These are phyloP conservation scores for Lachancea dasiensis DNA, from an alignment of 805 yeast species.

Conservation along the genomic window DNA sequence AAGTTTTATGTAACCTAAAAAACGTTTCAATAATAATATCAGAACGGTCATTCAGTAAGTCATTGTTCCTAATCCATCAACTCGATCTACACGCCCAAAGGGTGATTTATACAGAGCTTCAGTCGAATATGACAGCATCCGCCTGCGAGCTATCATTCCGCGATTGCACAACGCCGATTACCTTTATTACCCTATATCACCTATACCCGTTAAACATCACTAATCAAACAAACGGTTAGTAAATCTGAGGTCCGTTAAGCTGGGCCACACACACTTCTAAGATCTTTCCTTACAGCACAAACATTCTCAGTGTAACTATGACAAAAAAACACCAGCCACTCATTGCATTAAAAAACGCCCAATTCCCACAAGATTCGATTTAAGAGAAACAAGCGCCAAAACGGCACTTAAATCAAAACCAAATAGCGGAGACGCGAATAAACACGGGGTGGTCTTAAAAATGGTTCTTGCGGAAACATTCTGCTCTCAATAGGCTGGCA, in stretches of 20 bases:
- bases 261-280: no score
- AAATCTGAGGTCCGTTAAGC: neutral
- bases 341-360: slow-evolving; percentile 51
- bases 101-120: no score
- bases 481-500: slow-evolving; percentile 31
- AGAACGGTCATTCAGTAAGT: slow-evolving; percentile 8
- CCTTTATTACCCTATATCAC: no score
- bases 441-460: slow-evolving; percentile 20
- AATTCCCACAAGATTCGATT: slow-evolving; percentile 10
- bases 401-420: slow-evolving; percentile 15
- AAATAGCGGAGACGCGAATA: slow-evolving; percentile 5
- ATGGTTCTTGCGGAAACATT: slow-evolving; percentile 17
- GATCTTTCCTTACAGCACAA: no score
- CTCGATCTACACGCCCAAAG: no score
- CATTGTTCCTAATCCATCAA: no score
- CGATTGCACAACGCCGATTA: no score
- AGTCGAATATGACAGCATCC: no score
- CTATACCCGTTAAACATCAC: no score
- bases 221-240: neutral
- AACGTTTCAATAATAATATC: slow-evolving; percentile 12
- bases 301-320: slow-evolving; percentile 75
- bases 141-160: no score
- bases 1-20: slow-evolving; percentile 10
- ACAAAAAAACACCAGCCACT: slow-evolving; percentile 51
- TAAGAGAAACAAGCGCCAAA: slow-evolving; percentile 15